Evolutionary conservation across 352 stramenopile species (phyloP), one percentile per base, ranked within the genome.

Genomic region (Pythium rhizo-oryzae): DNA sequence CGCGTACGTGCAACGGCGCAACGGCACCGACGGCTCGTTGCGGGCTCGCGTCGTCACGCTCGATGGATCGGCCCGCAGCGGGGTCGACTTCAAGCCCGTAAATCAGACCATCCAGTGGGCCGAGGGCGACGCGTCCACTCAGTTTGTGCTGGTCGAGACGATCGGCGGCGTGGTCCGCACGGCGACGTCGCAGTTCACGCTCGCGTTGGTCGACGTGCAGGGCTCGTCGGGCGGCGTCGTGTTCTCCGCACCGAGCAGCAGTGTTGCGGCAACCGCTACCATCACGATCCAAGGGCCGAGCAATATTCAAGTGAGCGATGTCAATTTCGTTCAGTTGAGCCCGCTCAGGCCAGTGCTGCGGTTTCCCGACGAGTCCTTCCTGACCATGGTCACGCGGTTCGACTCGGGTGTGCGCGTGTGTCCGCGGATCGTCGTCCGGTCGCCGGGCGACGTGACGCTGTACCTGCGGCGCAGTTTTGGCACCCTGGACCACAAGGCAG

Each of bases 341-440:
- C 62, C 74, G 5, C 59, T 90, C 8, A 47, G 78, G 23, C 41
- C 53, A 3, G 75, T 85, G 11, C 52, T 93, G 11, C 44, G 39
- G 2, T n/a, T 65, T 51, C 75, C 75, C 28, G 82, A 93, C 43
- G 52, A 76, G 23, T 76, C 68, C 6, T 91, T 92, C 41, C 59
- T 90, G 0, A 21, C 74, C 2, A 58, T 92, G 33, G 77, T 79
- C 16, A 82, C 79, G 23, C 75, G 75, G 4, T 78, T 74, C 25
- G 85, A 86, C 47, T 94, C 84, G 18, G 51, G 74, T 0, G 67
- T 91, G 0, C 67, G 77, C n/a, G 62, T 78, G 23, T 91, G 84
- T 65, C 79, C 83, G 6, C 77, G 74, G 15, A 7, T 91, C 8
- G 55, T 83, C 18, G 56, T 79, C 8, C 71, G 56, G 0, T 60